Base-by-base conservation (phyloP, 441 rosid species). In the Arabidopsis lyrata region DNA sequence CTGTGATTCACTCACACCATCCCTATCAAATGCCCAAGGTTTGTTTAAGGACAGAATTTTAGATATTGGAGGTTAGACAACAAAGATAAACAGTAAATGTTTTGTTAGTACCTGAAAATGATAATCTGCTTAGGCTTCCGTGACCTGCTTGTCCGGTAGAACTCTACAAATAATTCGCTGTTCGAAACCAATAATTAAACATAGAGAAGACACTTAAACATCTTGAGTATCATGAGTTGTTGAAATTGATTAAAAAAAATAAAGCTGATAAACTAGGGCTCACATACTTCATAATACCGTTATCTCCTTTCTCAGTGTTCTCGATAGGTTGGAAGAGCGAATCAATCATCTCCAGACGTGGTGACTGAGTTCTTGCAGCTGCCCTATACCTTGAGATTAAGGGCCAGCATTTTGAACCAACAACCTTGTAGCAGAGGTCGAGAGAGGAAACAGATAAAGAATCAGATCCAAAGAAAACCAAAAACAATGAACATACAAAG, bases 341-440 rank as follows among this genome's bases (percentile, higher is more conserved):
- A 78, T 95, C 97, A 70, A 93, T 91, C 88, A 91, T 95, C 86
- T 91, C 97, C 77, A 83, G 61, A 84, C 83, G 91, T 0, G 97
- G 88, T 6, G 97, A 90, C 73, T 95, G 98, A 35, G 91, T 82
- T 78, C 98, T 86, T 52, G 90, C 97, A 75, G 94, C 87, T 78
- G 99, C 98, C 78, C 93, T 90, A 35, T 93, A 95, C 81, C 90
- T 87, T 74, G 99, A 93, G 80, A 95, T 86, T 67, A 83, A 75
- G 10, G 99, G 98, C 98, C 98, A 95, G 56, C 47, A 65, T 44
- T 56, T 84, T 58, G 99, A 95, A 68, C 99, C 96, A 83, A 93
- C 99, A 77, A 91, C 97, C 99, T 95, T 75, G 72, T 81, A 68
- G 38, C 63, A 71, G 60, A 55, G 63, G 47, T 32, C 48, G 34